phyloP scores from a whole-genome alignment of 352 stramenopile species.

The Globisporangium mamillatum region DNA sequence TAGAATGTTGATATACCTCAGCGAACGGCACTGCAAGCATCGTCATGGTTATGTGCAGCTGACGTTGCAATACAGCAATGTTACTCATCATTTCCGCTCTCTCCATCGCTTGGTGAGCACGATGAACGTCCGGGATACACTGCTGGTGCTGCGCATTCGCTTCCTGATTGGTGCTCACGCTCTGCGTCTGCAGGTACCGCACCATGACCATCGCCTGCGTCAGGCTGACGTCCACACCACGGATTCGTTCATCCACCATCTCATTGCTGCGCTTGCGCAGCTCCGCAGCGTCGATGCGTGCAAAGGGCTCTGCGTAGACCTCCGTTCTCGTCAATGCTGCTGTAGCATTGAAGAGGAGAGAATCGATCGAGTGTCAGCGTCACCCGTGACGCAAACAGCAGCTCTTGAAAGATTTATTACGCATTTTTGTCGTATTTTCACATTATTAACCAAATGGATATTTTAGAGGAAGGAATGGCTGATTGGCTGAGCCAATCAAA shows the following conservation, averaged over 20 bases:
- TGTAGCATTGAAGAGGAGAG: neutral
- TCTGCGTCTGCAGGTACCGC: neutral
- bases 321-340: neutral
- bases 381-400: neutral
- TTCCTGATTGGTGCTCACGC: neutral
- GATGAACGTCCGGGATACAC: neutral
- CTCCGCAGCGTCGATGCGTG: neutral
- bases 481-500: too few relatives aligned
- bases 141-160: neutral
- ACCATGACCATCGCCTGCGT: neutral
- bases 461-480: too few relatives aligned
- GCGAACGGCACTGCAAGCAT: neutral
- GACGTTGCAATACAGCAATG: neutral
- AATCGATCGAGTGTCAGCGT: neutral
- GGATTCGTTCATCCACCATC: neutral
- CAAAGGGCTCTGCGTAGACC: neutral
- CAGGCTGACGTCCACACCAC: neutral
- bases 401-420: neutral
- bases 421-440: too few relatives aligned
- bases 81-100: neutral
- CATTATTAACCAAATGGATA: too few relatives aligned
- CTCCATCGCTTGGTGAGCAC: neutral
- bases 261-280: neutral
- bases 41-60: neutral
- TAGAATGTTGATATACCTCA: neutral